Percentiles rank a stretch among this genome's conserved stretches.
Conservation (phyloP, 768 basidiomycete species). For the Crassisporium funariophilum region DNA sequence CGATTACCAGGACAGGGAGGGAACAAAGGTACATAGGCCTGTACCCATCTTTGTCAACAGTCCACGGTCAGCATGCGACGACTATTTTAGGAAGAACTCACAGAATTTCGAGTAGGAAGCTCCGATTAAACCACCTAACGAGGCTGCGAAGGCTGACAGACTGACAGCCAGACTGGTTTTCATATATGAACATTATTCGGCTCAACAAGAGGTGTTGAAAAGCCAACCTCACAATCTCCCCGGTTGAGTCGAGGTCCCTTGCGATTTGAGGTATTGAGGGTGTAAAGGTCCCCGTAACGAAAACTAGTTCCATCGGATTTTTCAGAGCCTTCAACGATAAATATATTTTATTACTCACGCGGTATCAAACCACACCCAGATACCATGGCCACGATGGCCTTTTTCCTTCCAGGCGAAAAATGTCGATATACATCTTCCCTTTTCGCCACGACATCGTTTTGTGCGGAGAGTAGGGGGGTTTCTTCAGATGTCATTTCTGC, state of each 20-base stretch:
- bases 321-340: background rate
- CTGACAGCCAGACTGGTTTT: slow-evolving; percentile 33
- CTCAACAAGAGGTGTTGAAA: background rate
- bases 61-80: background rate
- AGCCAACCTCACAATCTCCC: slow-evolving; percentile 53
- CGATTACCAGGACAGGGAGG: slow-evolving; percentile 58
- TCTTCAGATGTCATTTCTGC: background rate
- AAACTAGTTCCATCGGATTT: slow-evolving; percentile 42
- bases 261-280: slow-evolving; percentile 76
- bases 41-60: slow-evolving; percentile 54
- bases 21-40: slow-evolving; percentile 57
- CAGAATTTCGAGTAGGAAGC: slow-evolving; percentile 39
- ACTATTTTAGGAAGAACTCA: slow-evolving; percentile 11
- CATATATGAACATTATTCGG: background rate
- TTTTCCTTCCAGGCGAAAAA: background rate
- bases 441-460: background rate
- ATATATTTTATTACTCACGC: background rate
- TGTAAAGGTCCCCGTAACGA: slow-evolving; percentile 66
- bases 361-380: background rate
- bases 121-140: slow-evolving; percentile 30
- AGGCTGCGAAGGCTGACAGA: slow-evolving; percentile 30
- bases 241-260: slow-evolving; percentile 58
- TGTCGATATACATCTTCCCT: background rate
- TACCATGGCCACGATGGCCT: background rate
- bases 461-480: background rate